phyloP scores from a whole-genome alignment of 2,329 filamentous ascomycete genomes.

The Dactylellina leptospora region DNA sequence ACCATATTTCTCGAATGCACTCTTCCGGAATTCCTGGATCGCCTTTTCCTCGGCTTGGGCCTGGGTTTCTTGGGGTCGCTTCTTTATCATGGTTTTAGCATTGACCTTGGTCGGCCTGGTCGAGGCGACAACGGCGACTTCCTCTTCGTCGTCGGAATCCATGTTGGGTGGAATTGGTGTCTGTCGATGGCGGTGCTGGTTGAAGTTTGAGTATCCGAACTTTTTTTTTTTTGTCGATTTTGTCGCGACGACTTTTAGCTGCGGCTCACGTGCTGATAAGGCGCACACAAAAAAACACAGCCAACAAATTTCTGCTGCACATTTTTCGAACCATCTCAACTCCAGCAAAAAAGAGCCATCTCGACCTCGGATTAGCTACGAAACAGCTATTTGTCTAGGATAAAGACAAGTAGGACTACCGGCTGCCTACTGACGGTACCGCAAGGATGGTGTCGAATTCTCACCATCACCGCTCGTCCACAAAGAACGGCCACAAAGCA shows the following conservation, averaged over 20 bases:
- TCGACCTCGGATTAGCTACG: neutral
- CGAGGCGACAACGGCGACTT: slow-evolving; percentile 17
- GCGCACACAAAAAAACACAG: slow-evolving; percentile 53
- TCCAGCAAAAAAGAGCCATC: neutral
- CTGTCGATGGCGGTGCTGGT: slow-evolving; percentile 8
- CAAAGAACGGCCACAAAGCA: slow-evolving; percentile 84
- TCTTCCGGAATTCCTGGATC: slow-evolving; percentile 61
- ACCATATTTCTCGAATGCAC: slow-evolving; percentile 70
- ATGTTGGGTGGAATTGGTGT: slow-evolving; percentile 17
- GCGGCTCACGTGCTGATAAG: slow-evolving; percentile 51
- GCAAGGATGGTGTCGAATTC: slow-evolving; percentile 55
- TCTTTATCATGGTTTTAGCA: slow-evolving; percentile 61
- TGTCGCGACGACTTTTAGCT: slow-evolving; percentile 47
- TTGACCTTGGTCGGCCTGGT: slow-evolving; percentile 57
- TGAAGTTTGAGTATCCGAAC: slow-evolving; percentile 12
- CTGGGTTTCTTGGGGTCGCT: slow-evolving; percentile 10
- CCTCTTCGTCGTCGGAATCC: slow-evolving; percentile 46
- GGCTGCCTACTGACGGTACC: neutral
- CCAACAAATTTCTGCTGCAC: slow-evolving; percentile 50
- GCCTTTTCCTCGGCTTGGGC: slow-evolving; percentile 55
- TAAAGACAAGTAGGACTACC: slow-evolving; percentile 4
- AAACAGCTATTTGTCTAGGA: neutral
- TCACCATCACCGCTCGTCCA: slow-evolving; percentile 92
- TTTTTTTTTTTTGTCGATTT: slow-evolving; percentile 48
- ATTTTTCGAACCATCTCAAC: slow-evolving; percentile 9